phyloP scores from a whole-genome alignment of 768 basidiomycete genomes.

The Pulveroboletus sp. region DNA sequence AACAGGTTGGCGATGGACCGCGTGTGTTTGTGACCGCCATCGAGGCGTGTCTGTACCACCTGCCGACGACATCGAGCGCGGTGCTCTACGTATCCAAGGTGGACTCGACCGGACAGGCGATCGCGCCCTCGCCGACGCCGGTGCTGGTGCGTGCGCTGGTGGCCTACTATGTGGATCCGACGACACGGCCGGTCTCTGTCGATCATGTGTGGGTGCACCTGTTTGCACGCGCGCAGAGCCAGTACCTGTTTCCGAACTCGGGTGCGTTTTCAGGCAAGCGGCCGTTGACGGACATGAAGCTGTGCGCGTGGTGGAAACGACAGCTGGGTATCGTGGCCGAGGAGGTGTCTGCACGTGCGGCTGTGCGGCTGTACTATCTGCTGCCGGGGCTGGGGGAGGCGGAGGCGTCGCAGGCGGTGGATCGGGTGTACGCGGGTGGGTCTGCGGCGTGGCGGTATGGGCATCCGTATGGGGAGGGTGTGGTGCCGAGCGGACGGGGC shows the following conservation, averaged over 20 bases:
- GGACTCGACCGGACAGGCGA: constrained; percentile 83
- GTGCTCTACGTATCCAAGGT: constrained; percentile 93
- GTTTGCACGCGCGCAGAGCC: constrained; percentile 85
- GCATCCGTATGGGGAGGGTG: constrained; percentile 63
- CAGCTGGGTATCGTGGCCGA: constrained; percentile 57
- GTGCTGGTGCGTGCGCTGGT: constrained; percentile 68
- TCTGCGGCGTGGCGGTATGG: constrained; percentile 64
- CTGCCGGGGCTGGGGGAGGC: constrained; percentile 67
- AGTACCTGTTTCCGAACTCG: constrained; percentile 94
- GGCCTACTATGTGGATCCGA: constrained; percentile 56
- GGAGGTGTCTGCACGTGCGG: constrained; percentile 30
- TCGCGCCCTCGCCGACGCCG: constrained; percentile 63
- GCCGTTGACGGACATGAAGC: constrained; percentile 69
- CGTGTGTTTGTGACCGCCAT: constrained; percentile 75
- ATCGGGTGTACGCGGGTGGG: constrained; percentile 30
- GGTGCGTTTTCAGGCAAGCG: constrained; percentile 65
- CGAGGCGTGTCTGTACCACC: constrained; percentile 71
- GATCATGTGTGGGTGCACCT: constrained; percentile 76
- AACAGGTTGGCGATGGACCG: constrained; percentile 50
- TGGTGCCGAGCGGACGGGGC: constrained; percentile 39
- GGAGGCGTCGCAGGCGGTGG: constrained; percentile 64
- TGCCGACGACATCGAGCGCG: constrained; percentile 65
- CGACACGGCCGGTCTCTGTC: constrained; percentile 57
- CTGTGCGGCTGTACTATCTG: constrained; percentile 50
- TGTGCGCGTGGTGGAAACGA: constrained; percentile 93